phyloP scores from a whole-genome alignment of 2,329 filamentous ascomycete genomes.

The Cytospora piceae region DNA sequence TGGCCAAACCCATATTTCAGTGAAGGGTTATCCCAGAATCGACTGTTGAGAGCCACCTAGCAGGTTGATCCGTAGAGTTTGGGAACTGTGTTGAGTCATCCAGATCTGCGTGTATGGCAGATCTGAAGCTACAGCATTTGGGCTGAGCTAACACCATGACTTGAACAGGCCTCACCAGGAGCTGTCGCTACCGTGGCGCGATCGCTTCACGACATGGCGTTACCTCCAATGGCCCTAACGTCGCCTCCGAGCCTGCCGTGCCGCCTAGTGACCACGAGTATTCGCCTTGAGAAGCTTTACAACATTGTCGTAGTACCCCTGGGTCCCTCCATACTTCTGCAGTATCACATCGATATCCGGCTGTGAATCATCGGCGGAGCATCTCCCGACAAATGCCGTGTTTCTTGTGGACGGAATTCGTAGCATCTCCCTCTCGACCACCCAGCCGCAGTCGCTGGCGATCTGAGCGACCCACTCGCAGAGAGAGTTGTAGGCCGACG shows the following conservation, averaged over 20 bases:
- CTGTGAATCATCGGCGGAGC: slow-evolving; percentile 36
- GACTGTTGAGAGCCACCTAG: not conserved
- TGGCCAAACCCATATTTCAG: not conserved
- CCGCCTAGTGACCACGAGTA: slow-evolving; percentile 44
- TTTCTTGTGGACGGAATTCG: slow-evolving; percentile 93
- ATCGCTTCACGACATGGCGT: not conserved
- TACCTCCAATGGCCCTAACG: not conserved
- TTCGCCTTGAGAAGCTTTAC: slow-evolving; percentile 60
- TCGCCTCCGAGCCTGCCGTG: not conserved
- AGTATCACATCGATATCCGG: slow-evolving; percentile 51
- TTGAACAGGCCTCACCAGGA: not conserved
- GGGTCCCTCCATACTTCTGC: slow-evolving; percentile 56
- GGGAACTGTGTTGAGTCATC: not conserved
- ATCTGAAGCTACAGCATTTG: not conserved
- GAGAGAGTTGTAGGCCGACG: slow-evolving; percentile 81
- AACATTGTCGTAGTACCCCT: slow-evolving; percentile 63
- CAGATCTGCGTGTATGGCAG: not conserved
- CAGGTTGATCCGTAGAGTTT: not conserved
- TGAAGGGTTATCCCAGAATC: not conserved
- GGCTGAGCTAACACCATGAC: not conserved
- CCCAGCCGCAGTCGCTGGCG: slow-evolving; percentile 72
- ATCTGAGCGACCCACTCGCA: slow-evolving; percentile 77
- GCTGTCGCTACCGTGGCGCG: not conserved
- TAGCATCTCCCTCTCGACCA: slow-evolving; percentile 80
- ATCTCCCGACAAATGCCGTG: slow-evolving; percentile 74